These are phyloP conservation scores for Tulasnella sp. DNA, from an alignment of 768 basidiomycete species.

Conservation along the genomic window DNA sequence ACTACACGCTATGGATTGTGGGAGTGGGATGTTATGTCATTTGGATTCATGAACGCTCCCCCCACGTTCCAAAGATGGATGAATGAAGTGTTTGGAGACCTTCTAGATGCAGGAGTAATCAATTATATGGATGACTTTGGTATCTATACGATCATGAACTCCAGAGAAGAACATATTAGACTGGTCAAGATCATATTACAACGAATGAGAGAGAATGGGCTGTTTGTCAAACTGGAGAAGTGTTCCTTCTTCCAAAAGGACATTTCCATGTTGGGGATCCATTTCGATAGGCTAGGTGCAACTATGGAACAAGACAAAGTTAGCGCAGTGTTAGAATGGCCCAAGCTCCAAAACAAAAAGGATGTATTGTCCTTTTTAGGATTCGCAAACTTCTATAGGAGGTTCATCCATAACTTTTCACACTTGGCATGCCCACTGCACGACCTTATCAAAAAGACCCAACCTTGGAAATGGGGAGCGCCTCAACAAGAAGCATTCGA, in stretches of 20 bases:
- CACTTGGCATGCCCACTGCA: background rate
- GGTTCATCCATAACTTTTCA: slow-evolving; percentile 22
- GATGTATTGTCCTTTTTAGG: slow-evolving; percentile 22
- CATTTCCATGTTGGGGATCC: background rate
- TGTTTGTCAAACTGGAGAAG: slow-evolving; percentile 20
- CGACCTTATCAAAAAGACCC: background rate
- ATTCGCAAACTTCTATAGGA: slow-evolving; percentile 24
- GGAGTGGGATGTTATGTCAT: slow-evolving; percentile 22
- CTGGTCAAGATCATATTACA: slow-evolving; percentile 17
- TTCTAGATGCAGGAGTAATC: slow-evolving; percentile 19
- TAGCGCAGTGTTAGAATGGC: slow-evolving; percentile 21
- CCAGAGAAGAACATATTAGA: slow-evolving; percentile 10
- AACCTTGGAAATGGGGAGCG: background rate
- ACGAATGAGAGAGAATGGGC: slow-evolving; percentile 10
- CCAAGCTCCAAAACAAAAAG: slow-evolving; percentile 18
- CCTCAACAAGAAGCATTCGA: background rate
- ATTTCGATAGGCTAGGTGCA: background rate
- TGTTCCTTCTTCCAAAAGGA: slow-evolving; percentile 17
- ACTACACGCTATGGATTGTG: slow-evolving; percentile 19
- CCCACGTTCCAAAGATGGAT: slow-evolving; percentile 20
- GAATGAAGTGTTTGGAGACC: slow-evolving; percentile 17
- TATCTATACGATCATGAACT: slow-evolving; percentile 17
- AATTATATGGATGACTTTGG: slow-evolving; percentile 19
- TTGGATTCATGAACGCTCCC: slow-evolving; percentile 9
- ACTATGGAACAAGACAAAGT: slow-evolving; percentile 21